Percentiles rank a stretch among this genome's conserved stretches.
These are phyloP conservation scores for Phascolomyces articulosus DNA, from an alignment of 371 early-diverging fungal species.

Conservation along the genomic window DNA sequence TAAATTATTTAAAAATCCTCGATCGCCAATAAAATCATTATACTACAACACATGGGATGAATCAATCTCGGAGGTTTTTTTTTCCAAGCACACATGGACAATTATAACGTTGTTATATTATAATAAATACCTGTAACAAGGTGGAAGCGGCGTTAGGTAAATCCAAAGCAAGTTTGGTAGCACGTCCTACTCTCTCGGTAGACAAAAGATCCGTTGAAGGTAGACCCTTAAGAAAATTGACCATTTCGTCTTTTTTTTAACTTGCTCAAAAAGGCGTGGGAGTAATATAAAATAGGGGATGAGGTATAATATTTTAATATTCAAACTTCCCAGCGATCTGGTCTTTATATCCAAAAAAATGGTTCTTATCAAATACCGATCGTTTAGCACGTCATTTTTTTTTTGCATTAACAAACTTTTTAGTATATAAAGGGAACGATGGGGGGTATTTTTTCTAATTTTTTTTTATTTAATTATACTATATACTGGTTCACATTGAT, in stretches of 20 bases:
- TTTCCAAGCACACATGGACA: background rate
- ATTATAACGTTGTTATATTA: background rate
- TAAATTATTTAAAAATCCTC: constrained; percentile 22
- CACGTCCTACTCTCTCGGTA: constrained; percentile 18
- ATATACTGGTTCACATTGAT: no score
- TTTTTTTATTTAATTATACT: no score
- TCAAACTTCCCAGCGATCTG: no score
- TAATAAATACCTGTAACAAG: constrained; percentile 29
- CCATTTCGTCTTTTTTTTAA: constrained; percentile 14
- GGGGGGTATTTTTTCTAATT: no score
- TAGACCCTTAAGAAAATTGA: constrained; percentile 36
- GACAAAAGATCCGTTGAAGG: constrained; percentile 39
- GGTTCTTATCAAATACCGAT: no score
- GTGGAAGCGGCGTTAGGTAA: constrained; percentile 20
- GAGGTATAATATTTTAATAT: no score
- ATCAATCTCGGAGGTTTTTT: background rate
- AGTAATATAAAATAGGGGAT: background rate
- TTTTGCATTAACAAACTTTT: no score
- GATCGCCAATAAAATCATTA: constrained; percentile 27
- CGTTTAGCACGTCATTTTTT: no score
- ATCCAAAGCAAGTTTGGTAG: constrained; percentile 22
- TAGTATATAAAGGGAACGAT: no score
- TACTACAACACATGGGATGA: constrained; percentile 23
- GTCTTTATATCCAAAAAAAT: no score
- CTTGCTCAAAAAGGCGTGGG: background rate